Percentiles rank a stretch among this genome's conserved stretches.
phyloP scores from a whole-genome alignment of 2,329 filamentous ascomycete species.

The Colletotrichum brevisporum region DNA sequence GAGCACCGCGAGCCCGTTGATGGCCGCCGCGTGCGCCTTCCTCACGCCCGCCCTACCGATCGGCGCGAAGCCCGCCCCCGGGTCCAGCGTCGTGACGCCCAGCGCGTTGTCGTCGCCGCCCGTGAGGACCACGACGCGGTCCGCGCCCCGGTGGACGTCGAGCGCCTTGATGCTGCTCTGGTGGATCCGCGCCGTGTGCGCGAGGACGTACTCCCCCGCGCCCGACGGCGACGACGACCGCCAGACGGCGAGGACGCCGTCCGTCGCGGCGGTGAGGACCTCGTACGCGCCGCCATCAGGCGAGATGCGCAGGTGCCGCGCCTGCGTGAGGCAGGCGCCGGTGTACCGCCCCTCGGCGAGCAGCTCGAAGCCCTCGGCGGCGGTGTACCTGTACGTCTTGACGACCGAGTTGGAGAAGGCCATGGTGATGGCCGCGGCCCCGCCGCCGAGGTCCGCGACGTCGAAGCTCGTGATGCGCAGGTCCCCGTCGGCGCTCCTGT shows the following conservation, averaged over 20 bases:
- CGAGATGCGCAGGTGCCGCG: conserved; percentile 57
- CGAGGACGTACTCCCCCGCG: conserved; percentile 45
- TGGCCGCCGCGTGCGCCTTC: conserved; percentile 78
- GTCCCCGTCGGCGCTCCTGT: conserved; percentile 71
- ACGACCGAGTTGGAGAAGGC: conserved; percentile 88
- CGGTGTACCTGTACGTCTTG: conserved; percentile 69
- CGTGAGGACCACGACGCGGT: conserved; percentile 72
- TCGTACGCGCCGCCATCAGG: conserved; percentile 47
- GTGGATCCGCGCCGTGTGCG: conserved; percentile 69
- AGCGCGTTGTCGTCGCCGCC: conserved; percentile 93
- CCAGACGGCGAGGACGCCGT: conserved; percentile 81
- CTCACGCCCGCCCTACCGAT: conserved; percentile 54
- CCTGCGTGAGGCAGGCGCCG: conserved; percentile 82
- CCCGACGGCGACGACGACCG: neutral
- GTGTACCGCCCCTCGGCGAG: conserved; percentile 73
- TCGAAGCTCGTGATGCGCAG: conserved; percentile 88
- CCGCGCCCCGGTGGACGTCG: conserved; percentile 55
- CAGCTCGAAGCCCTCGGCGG: conserved; percentile 59
- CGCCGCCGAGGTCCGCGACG: conserved; percentile 51
- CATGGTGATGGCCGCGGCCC: conserved; percentile 74
- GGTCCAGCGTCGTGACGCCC: conserved; percentile 65
- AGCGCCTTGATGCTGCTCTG: conserved; percentile 85
- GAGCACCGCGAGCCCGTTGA: conserved; percentile 70
- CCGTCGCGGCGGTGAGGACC: conserved; percentile 82
- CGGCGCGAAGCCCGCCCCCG: conserved; percentile 39